phyloP scores from a whole-genome alignment of 495 filamentous ascomycete species.

The Letharia lupina region DNA sequence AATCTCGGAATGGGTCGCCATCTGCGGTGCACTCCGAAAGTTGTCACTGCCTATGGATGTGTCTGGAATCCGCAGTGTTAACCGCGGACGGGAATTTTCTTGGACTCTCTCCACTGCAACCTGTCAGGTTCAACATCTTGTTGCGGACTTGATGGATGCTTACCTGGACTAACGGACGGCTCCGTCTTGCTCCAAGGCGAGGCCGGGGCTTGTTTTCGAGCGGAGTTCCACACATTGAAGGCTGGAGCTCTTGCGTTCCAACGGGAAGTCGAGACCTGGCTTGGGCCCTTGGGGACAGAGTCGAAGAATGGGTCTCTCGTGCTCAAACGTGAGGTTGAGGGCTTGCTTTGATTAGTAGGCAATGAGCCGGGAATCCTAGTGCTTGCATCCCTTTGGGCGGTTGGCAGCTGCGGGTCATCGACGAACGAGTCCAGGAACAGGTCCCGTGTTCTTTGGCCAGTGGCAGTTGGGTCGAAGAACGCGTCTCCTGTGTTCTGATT shows the following conservation, averaged over 20 bases:
- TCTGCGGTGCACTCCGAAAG: not conserved
- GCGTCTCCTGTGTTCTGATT: not conserved
- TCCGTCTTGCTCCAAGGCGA: not conserved
- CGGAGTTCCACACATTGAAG: not conserved
- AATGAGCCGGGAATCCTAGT: too few relatives aligned
- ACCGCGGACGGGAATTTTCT: not conserved
- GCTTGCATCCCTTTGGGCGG: not conserved
- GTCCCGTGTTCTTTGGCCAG: not conserved
- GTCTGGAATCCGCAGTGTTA: not conserved
- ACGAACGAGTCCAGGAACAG: not conserved
- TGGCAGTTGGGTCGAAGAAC: not conserved
- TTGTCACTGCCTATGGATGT: not conserved
- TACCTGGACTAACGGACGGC: not conserved
- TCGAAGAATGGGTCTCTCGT: not conserved
- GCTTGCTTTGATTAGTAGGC: not conserved
- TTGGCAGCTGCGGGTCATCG: not conserved
- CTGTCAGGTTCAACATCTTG: not conserved
- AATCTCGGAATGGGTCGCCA: not conserved
- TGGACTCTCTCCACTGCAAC: not conserved
- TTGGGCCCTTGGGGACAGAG: not conserved
- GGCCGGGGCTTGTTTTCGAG: not conserved
- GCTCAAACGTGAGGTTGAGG: not conserved
- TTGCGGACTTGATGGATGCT: not conserved
- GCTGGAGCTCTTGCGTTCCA: not conserved
- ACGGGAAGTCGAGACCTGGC: not conserved